phyloP scores from a whole-genome alignment of 2,329 filamentous ascomycete genomes.

The Gliomastix tumulicola region DNA sequence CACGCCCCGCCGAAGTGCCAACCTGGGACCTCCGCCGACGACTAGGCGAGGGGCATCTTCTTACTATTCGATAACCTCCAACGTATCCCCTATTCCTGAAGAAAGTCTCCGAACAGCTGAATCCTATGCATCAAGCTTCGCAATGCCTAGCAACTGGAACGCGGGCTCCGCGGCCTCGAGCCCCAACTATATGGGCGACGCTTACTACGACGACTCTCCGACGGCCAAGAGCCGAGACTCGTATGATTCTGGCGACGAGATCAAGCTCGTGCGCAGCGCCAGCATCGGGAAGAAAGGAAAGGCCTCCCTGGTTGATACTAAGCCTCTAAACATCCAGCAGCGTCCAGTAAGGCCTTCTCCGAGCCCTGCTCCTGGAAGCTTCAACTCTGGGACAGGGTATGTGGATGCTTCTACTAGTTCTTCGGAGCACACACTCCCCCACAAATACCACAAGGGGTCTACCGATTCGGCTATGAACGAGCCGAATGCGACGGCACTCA shows the following conservation, averaged over 20 bases:
- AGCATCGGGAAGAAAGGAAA: constrained; percentile 55
- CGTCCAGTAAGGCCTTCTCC: too few relatives aligned
- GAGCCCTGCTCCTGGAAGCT: too few relatives aligned
- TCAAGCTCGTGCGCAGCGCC: constrained; percentile 51
- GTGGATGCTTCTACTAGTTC: constrained; percentile 39
- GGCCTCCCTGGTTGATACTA: constrained; percentile 43
- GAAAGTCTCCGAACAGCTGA: constrained; percentile 54
- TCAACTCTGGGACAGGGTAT: constrained; percentile 42
- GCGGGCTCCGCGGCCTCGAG: constrained; percentile 32
- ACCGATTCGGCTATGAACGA: constrained; percentile 10
- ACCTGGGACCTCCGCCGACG: constrained; percentile 53
- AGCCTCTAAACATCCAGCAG: too few relatives aligned
- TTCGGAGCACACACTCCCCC: constrained; percentile 13
- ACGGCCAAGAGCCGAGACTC: constrained; percentile 35
- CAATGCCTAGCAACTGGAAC: constrained; percentile 63
- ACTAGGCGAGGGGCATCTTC: constrained; percentile 54
- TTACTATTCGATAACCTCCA: constrained; percentile 59
- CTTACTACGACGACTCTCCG: constrained; percentile 41
- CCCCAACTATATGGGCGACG: constrained; percentile 35
- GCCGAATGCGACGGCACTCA: neutral
- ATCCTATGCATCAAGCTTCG: constrained; percentile 66
- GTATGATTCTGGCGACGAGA: constrained; percentile 46
- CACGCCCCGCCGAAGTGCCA: constrained; percentile 39
- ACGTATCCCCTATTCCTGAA: constrained; percentile 70
- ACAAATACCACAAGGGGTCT: constrained; percentile 25